Percentiles rank a stretch among this genome's conserved stretches.
Conservation (phyloP, 768 basidiomycete species). For the Leccinellum albellum region DNA sequence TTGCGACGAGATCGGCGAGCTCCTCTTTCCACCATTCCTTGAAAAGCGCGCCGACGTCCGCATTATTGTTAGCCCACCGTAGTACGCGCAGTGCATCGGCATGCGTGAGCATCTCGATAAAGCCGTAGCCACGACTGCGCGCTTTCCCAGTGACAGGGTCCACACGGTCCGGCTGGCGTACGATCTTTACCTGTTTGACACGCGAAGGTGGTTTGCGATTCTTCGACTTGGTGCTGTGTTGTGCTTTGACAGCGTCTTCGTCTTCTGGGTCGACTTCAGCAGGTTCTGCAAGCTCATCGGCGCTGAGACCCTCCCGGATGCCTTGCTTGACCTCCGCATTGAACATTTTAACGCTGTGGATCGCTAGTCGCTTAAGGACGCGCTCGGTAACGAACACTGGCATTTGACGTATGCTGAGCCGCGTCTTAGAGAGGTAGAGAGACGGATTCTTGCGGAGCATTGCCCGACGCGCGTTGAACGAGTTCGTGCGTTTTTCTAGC, state of each 20-base stretch:
- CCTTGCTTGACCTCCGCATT: slow-evolving; percentile 70
- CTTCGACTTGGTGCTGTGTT: slow-evolving; percentile 22
- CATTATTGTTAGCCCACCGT: slow-evolving; percentile 93
- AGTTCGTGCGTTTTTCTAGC: slow-evolving; percentile 77
- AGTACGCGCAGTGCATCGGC: slow-evolving; percentile 87
- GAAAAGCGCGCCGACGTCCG: slow-evolving; percentile 59
- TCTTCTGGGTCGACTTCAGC: slow-evolving; percentile 25
- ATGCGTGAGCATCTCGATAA: slow-evolving; percentile 85
- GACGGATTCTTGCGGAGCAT: slow-evolving; percentile 90
- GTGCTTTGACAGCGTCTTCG: slow-evolving; percentile 27
- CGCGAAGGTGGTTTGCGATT: slow-evolving; percentile 35
- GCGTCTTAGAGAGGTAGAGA: slow-evolving; percentile 90
- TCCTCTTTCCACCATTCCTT: slow-evolving; percentile 87
- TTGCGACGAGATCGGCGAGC: slow-evolving; percentile 51
- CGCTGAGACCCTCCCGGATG: slow-evolving; percentile 53
- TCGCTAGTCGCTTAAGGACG: slow-evolving; percentile 81
- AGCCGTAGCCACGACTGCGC: slow-evolving; percentile 91
- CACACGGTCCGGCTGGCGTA: slow-evolving; percentile 84
- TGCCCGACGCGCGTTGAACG: slow-evolving; percentile 80
- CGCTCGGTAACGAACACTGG: slow-evolving; percentile 89
- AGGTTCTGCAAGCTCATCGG: slow-evolving; percentile 66
- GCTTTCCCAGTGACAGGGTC: slow-evolving; percentile 86
- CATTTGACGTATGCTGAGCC: slow-evolving; percentile 89
- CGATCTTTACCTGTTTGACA: slow-evolving; percentile 90
- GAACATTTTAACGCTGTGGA: slow-evolving; percentile 77